Evolutionary conservation across 2,329 filamentous ascomycete genomes (phyloP).

Genomic region (Aspergillus caelatus): DNA sequence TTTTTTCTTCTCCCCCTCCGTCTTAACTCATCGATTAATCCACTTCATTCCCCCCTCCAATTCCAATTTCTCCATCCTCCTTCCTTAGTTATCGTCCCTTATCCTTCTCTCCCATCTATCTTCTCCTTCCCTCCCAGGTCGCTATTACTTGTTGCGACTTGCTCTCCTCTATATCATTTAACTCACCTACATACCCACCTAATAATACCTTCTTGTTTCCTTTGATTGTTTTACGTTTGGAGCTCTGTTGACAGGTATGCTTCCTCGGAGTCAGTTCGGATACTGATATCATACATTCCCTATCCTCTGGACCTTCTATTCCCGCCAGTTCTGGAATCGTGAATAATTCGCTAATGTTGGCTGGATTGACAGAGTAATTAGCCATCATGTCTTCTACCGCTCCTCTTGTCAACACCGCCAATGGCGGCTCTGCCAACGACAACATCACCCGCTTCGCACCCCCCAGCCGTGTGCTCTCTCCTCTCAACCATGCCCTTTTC

Average conservation of each 20-base stretch:
- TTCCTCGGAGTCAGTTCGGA: neutral
- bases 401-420: constrained; percentile 53
- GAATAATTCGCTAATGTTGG: constrained; percentile 13
- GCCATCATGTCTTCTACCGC: constrained; percentile 60
- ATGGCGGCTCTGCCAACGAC: constrained; percentile 78
- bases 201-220: constrained; percentile 17
- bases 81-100: constrained; percentile 26
- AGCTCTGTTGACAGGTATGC: constrained; percentile 28
- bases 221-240: constrained; percentile 15
- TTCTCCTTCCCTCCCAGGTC: constrained; percentile 21
- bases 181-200: constrained; percentile 18
- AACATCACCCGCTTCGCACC: constrained; percentile 97
- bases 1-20: constrained; percentile 18
- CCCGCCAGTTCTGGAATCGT: neutral
- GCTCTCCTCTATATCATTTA: constrained; percentile 14
- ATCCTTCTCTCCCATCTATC: constrained; percentile 24
- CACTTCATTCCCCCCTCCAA: constrained; percentile 12
- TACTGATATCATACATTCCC: neutral
- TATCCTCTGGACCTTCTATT: neutral
- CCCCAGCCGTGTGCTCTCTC: constrained; percentile 89
- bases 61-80: constrained; percentile 19
- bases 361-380: constrained; percentile 21
- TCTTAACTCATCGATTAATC: constrained; percentile 14
- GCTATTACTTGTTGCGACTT: constrained; percentile 13
- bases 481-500: constrained; percentile 89